Base-by-base conservation (phyloP, 345 rosid species). In the Litchi chinensis region DNA sequence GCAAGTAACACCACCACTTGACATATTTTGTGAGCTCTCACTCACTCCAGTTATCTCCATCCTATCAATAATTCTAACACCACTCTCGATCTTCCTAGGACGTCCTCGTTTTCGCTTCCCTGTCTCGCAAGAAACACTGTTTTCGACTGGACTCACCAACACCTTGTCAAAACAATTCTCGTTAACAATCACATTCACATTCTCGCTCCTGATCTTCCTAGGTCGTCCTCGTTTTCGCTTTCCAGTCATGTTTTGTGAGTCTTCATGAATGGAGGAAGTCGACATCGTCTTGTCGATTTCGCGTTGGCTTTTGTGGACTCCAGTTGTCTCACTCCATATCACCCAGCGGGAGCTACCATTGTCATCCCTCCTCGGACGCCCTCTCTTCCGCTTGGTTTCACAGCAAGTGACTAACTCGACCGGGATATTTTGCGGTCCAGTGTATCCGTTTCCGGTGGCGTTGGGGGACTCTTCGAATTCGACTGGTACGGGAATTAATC, bases 301-400 rank as follows among this genome's bases (percentile, higher is more conserved):
- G 8, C 22, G 3, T 26, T 70, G 26, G 54, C 67, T 73, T 43
- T 62, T 9, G 16, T 24, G 59, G 57, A 62, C 15, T 60, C 15
- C 12, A 63, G 5, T 26, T 26, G 28, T 21, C 10, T 68, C 71
- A 15, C 43, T 66, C 50, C 68, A 54, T 7, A 76, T 65, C 54
- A 28, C 74, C 83, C 74, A 76, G 64, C 80, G 76, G 26, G 65
- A 10, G 65, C 13, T 22, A 81, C 65, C 73, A 64, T 64, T 82
- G 63, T 44, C 76, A 65, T 78, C 83, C 86, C 77, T 93, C 43
- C 85, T 85, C 43, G 95, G 96, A 84, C 92, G 82, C 65, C 91
- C 96, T 75, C 89, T 91, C 82, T 83, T 94, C 89, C 89, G 74
- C 77, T 83, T 90, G n/a, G 62, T 79, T 16, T 21, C 75, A 71